phyloP scores from a whole-genome alignment of 2,329 filamentous ascomycete species.

The Penicillium aurantiogriseum region DNA sequence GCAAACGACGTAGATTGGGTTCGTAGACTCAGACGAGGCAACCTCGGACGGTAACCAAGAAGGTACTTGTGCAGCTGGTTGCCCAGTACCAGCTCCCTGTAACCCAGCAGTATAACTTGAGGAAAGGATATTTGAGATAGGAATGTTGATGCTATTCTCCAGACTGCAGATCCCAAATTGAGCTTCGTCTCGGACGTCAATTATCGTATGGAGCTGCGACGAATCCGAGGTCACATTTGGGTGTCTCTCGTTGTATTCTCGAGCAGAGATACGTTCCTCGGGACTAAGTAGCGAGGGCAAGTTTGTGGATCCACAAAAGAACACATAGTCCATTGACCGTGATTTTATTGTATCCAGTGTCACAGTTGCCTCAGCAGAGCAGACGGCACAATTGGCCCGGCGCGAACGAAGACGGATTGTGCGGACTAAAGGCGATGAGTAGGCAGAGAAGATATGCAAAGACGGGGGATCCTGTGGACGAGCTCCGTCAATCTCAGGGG shows the following conservation, averaged over 20 bases:
- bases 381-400: slow-evolving; percentile 71
- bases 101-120: slow-evolving; percentile 7
- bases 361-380: slow-evolving; percentile 63
- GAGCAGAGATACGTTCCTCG: slow-evolving; percentile 66
- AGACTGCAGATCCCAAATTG: slow-evolving; percentile 81
- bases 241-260: slow-evolving; percentile 52
- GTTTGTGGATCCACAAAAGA: slow-evolving; percentile 71
- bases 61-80: slow-evolving; percentile 13
- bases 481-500: slow-evolving; percentile 25
- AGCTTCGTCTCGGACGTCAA: slow-evolving; percentile 82
- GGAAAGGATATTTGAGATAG: slow-evolving; percentile 44
- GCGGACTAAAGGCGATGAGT: slow-evolving; percentile 58
- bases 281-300: slow-evolving; percentile 58
- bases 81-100: slow-evolving; percentile 1
- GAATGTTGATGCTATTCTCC: slow-evolving; percentile 66
- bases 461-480: slow-evolving; percentile 33
- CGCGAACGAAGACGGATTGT: slow-evolving; percentile 70
- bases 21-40: slow-evolving; percentile 18
- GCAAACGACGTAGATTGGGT: slow-evolving; percentile 47
- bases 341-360: slow-evolving; percentile 61
- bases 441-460: slow-evolving; percentile 46
- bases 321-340: slow-evolving; percentile 75
- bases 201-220: slow-evolving; percentile 54
- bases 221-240: neutral
- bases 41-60: slow-evolving; percentile 32